A percentile compares a stretch with the other conserved stretches of the same genome.
phyloP scores from a whole-genome alignment of 306 rosid species.

The Elaeagnus macrophylla region DNA sequence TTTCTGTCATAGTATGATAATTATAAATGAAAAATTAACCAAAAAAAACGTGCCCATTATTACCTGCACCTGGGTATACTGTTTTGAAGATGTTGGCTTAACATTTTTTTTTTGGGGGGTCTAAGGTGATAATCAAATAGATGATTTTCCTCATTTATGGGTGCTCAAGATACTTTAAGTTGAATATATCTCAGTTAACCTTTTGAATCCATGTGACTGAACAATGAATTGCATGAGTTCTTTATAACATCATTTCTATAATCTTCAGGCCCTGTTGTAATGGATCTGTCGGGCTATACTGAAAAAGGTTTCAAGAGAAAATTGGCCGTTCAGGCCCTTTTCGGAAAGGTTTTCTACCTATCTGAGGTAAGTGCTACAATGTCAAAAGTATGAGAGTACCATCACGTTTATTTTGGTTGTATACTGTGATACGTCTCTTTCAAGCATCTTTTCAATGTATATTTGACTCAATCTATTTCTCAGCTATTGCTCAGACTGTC shows the following conservation, averaged over 20 bases:
- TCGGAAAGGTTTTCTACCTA: conserved; percentile 86
- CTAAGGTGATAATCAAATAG: not conserved
- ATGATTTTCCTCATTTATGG: conserved; percentile 3
- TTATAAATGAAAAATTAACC: too few species aligned
- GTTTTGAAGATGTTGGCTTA: too few species aligned
- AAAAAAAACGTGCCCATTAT: too few species aligned
- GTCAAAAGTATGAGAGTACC: not conserved
- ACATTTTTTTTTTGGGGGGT: too few species aligned
- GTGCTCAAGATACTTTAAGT: conserved; percentile 7
- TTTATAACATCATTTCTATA: conserved; percentile 14
- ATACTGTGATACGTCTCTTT: too few species aligned
- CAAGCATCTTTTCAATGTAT: too few species aligned
- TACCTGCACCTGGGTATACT: too few species aligned
- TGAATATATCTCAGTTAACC: conserved; percentile 4
- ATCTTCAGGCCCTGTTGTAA: conserved; percentile 79
- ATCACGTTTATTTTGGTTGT: not conserved
- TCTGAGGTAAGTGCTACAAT: conserved; percentile 61
- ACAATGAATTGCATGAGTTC: too few species aligned
- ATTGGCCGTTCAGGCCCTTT: conserved; percentile 80
- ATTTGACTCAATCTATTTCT: too few species aligned
- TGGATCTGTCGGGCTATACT: conserved; percentile 76
- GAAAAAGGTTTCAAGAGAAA: conserved; percentile 97
- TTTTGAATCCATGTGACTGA: not conserved
- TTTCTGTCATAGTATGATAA: too few species aligned
- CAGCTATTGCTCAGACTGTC: too few species aligned